Percentiles rank a stretch among this genome's conserved stretches.
Conservation (phyloP, 768 basidiomycete species). For the Imleria badia region DNA sequence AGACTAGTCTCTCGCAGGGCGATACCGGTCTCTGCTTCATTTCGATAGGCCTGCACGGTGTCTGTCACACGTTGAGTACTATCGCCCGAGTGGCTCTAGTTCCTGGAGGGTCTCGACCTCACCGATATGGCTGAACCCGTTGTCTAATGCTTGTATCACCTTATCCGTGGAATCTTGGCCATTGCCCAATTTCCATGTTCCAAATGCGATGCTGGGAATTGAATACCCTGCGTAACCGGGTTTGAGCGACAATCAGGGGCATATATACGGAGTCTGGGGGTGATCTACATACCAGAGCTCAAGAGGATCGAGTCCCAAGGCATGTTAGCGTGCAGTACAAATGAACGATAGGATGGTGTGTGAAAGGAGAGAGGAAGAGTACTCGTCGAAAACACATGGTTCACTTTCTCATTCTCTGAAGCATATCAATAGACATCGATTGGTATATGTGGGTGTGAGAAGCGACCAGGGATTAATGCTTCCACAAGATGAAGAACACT, state of each 20-base stretch:
- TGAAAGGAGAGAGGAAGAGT: neutral
- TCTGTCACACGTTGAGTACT: slow-evolving; percentile 36
- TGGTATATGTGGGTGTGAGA: neutral
- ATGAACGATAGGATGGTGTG: neutral
- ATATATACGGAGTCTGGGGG: neutral
- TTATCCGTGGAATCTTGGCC: slow-evolving; percentile 51
- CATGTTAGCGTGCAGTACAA: slow-evolving; percentile 35
- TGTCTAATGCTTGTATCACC: slow-evolving; percentile 60
- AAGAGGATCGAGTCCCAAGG: slow-evolving; percentile 59
- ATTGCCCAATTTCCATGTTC: slow-evolving; percentile 64
- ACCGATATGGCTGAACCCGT: slow-evolving; percentile 65
- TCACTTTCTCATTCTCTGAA: neutral
- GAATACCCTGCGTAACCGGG: slow-evolving; percentile 36
- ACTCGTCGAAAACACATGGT: neutral
- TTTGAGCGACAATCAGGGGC: neutral
- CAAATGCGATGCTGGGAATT: slow-evolving; percentile 55
- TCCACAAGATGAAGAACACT: no score
- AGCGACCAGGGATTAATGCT: neutral
- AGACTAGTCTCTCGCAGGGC: slow-evolving; percentile 51
- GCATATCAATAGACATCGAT: neutral
- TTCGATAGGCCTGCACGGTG: slow-evolving; percentile 61
- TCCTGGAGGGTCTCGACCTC: slow-evolving; percentile 12
- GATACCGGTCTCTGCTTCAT: slow-evolving; percentile 49
- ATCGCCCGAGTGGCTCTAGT: neutral
- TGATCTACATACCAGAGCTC: slow-evolving; percentile 50